Base-by-base conservation (phyloP, 2,329 filamentous ascomycete genomes). In the Coniochaeta sp. region DNA sequence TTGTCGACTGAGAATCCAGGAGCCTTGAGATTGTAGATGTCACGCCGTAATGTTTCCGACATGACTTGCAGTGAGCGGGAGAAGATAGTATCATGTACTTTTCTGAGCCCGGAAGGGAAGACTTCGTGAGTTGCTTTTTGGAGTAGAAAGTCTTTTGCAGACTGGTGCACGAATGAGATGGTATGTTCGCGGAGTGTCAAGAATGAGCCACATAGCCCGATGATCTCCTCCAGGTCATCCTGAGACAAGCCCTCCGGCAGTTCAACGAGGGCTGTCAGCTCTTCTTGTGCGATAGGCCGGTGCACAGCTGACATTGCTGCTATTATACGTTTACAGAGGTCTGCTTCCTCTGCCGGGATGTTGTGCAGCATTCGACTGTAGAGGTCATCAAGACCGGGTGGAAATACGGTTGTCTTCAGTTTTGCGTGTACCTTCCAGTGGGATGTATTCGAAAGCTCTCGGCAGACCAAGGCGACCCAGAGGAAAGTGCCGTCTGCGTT, bases 401-500 rank as follows among this genome's bases (percentile, higher is more conserved):
- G 64, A 55, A 66, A 61, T n/a, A n/a, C n/a, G n/a, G n/a, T n/a
- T 22, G 42, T 26, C 1, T 10, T 17, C 34, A 65, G 40, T 34
- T 55, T 61, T 16, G 17, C 17, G 32, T 55, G 59, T 22, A n/a
- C 58, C 9, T 63, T 17, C 57, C 58, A 42, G 8, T 68, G 55
- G 56, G 63, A 61, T 16, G 42, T 38, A 7, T 61, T 16, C 32
- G 55, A 58, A 9, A 77, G 71, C 9, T 68, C 61, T 63, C 74
- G 60, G 59, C 67, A 75, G 10, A 76, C 74, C 47, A 78, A 69
- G 19, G 75, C 71, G 22, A 77, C 76, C 76, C 74, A 79, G 32
- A 80, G 73, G 58, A 78, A 78, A 0, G 75, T 79, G n/a, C 66
- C 71, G 28, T 73, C 61, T 10, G 74, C 72, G 24, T 77, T 32